These are phyloP conservation scores for Malus hybrid DNA, from an alignment of 331 rosid species.

Conservation along the genomic window DNA sequence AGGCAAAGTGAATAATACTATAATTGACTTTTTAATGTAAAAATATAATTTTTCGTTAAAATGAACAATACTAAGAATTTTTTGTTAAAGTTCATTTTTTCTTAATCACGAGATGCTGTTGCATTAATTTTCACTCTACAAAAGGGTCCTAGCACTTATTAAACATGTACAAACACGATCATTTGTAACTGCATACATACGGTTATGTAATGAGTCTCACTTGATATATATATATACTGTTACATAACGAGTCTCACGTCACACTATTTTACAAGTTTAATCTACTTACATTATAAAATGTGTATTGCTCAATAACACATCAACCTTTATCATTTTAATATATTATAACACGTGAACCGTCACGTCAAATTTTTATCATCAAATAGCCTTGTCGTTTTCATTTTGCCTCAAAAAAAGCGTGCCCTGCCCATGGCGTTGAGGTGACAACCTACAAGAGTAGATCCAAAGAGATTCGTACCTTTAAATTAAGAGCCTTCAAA, in stretches of 20 bases:
- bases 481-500: neutral
- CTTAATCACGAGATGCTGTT: no score
- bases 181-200: no score
- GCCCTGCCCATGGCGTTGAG: neutral
- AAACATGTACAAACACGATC: neutral
- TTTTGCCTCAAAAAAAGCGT: neutral
- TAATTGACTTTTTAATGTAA: no score
- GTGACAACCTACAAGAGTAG: neutral
- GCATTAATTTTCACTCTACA: neutral
- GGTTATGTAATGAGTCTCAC: neutral
- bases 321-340: no score
- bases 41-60: no score
- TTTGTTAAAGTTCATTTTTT: no score
- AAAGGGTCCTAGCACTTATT: neutral
- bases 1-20: fast-evolving
- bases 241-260: neutral
- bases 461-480: neutral
- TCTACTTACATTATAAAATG: no score
- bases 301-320: neutral
- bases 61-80: fast-evolving
- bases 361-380: no score
- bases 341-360: neutral
- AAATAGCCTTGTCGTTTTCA: neutral
- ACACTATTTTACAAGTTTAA: no score
- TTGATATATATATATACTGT: no score